Conservation (phyloP, 139 green algal genomes). For the Auxenochlorella pyrenoidosa region DNA sequence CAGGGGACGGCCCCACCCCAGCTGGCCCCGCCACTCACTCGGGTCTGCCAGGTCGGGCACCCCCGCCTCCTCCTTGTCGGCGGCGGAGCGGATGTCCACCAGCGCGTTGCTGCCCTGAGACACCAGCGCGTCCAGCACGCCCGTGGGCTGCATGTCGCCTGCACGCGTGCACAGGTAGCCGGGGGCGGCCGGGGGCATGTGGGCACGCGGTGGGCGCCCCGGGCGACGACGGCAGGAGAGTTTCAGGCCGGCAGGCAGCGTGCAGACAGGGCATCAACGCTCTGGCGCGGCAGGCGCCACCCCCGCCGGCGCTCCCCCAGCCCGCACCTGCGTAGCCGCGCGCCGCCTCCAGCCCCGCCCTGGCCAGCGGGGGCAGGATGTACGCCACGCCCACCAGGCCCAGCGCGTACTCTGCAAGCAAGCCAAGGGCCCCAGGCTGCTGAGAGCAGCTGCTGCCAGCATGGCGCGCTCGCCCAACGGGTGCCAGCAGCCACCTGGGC, state of each 20-base stretch:
- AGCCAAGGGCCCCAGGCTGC: background rate
- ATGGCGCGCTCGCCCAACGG: too few relatives aligned
- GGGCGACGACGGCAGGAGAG: too few relatives aligned
- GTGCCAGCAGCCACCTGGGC: too few relatives aligned
- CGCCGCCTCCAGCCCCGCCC: background rate
- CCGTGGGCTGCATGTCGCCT: slow-evolving; percentile 72
- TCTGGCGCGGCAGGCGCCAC: too few relatives aligned
- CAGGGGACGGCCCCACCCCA: background rate
- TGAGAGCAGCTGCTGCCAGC: too few relatives aligned
- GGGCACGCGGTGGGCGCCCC: too few relatives aligned
- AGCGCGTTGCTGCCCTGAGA: slow-evolving; percentile 65
- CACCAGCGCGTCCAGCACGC: slow-evolving; percentile 69
- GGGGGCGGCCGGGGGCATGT: too few relatives aligned
- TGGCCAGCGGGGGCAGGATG: slow-evolving; percentile 58
- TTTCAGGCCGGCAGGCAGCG: too few relatives aligned
- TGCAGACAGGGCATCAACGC: too few relatives aligned
- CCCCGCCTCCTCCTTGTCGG: slow-evolving; percentile 82
- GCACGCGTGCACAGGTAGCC: slow-evolving; percentile 36
- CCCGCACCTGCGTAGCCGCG: slow-evolving; percentile 26
- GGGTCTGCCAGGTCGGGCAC: slow-evolving; percentile 80
- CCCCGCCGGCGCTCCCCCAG: too few relatives aligned
- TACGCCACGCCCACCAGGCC: slow-evolving; percentile 46
- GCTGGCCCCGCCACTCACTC: background rate
- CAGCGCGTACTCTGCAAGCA: slow-evolving; percentile 37
- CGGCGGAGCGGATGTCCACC: slow-evolving; percentile 79